Base-by-base conservation (phyloP, 139 green algal species). In the Yamagishiella unicocca region DNA sequence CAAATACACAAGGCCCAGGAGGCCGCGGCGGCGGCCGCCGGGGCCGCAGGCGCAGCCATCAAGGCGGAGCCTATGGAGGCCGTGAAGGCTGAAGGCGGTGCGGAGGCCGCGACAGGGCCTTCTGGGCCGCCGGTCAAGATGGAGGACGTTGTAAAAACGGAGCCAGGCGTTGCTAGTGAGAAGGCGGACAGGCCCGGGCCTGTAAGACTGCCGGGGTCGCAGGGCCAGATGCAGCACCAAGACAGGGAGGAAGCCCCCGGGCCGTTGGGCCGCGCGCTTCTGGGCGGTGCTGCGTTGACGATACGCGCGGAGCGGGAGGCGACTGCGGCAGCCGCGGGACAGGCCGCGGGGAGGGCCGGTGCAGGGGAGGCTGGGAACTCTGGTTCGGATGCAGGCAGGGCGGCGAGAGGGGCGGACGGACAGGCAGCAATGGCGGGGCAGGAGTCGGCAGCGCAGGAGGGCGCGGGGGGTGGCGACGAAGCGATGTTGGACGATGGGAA, bases 261-360 rank as follows among this genome's bases (percentile, higher is more conserved):
- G 22, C 24, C 22, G 35, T 42, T 2, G 53, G 53, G 38, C 5
- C 25, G 35, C 29, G 55, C 31, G 40, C 2, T 5, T 3, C 7
- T 10, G 4, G 3, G 61, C 1, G 79, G 9, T 29, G 1, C 31
- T 19, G 42, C 21, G 9, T 19, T 89, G 40, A 72, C 71, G 17
- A 53, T 83, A 19, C 83, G 55, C 25, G 71, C 54, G 21, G 68
- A 21, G n/a, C 83, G 71, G 43, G 64, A 75, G 58, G 54, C 55
- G 1, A 66, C 33, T 14, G 73, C 61, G 27, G 66, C 66, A 5
- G 84, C 73, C 27, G 61, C 73, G 35, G 77, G 14, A 1, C 2
- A 14, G 22, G 29, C 29, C 27, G 29, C 27, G 72, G 27, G 43
- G 12, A 22, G 4, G 43, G 72, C 29, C n/a, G 64, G 6, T 29